A percentile compares a stretch with the other conserved stretches of the same genome.
These are phyloP conservation scores for Nymphaea thermarum DNA, from an alignment of 164 flowering plant genomes.

Conservation along the genomic window DNA sequence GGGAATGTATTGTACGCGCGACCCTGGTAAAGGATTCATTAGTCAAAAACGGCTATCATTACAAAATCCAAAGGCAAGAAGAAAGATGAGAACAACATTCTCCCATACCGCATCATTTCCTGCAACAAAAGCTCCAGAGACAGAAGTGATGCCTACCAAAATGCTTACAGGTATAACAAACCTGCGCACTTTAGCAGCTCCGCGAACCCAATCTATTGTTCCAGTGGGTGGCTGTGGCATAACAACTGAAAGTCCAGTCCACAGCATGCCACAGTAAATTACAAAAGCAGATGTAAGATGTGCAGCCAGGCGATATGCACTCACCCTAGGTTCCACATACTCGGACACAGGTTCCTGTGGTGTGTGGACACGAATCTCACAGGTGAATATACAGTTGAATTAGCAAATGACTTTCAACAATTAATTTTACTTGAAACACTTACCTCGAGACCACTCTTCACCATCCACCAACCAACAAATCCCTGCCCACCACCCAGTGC, in stretches of 20 bases:
- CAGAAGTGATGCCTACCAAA: constrained; percentile 73
- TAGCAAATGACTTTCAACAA: neutral
- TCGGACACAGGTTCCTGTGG: constrained; percentile 63
- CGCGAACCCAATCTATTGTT: constrained; percentile 73
- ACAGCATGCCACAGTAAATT: constrained; percentile 79
- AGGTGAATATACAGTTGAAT: constrained; percentile 1
- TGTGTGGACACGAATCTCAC: neutral
- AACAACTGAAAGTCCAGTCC: constrained; percentile 93
- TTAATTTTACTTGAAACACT: neutral
- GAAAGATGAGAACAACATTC: neutral
- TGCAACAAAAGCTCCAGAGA: constrained; percentile 97
- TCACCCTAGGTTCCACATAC: constrained; percentile 78
- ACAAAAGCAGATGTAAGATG: constrained; percentile 93
- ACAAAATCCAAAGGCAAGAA: too few relatives aligned
- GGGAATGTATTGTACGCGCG: constrained; percentile 93
- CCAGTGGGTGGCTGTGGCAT: constrained; percentile 96
- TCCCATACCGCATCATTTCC: constrained; percentile 93
- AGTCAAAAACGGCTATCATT: too few relatives aligned
- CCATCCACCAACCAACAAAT: constrained; percentile 99
- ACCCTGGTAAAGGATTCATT: constrained; percentile 33
- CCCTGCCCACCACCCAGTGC: constrained; percentile 98
- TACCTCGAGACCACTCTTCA: constrained; percentile 93
- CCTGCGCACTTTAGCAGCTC: constrained; percentile 77
- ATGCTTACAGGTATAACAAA: constrained; percentile 73
- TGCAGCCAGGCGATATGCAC: constrained; percentile 94